Evolutionary conservation across 2,329 filamentous ascomycete genomes (phyloP).

Genomic region (Penicillium sp.): DNA sequence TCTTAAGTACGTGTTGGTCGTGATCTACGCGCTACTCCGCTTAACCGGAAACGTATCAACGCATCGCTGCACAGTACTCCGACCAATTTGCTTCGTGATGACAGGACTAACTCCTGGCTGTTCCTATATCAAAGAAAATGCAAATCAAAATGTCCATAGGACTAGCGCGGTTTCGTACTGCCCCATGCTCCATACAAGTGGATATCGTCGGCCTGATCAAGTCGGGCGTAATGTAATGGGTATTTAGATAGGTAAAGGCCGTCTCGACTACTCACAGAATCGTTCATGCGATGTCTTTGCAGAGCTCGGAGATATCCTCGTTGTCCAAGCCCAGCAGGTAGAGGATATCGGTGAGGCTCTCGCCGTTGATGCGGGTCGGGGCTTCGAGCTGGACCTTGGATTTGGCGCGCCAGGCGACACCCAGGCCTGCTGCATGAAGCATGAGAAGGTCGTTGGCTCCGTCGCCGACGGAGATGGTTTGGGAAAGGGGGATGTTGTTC

Average conservation of each 20-base stretch:
- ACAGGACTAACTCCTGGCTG: background rate
- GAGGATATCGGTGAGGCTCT: constrained; percentile 59
- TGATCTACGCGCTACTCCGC: background rate
- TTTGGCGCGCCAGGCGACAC: constrained; percentile 66
- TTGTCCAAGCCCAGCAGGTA: constrained; percentile 58
- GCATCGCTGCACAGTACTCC: background rate
- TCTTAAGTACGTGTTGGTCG: constrained; percentile 2
- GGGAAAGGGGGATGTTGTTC: constrained; percentile 55
- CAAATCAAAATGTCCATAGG: background rate
- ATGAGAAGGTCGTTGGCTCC: constrained; percentile 67
- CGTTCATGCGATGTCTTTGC: constrained; percentile 17
- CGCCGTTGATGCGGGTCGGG: constrained; percentile 60
- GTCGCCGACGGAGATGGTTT: constrained; percentile 62
- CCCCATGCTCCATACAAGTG: background rate
- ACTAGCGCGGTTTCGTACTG: background rate
- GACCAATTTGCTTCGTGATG: background rate
- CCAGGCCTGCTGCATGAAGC: constrained; percentile 63
- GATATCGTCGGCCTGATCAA: constrained; percentile 6
- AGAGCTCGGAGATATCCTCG: constrained; percentile 52
- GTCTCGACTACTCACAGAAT: background rate
- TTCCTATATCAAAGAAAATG: constrained; percentile 1
- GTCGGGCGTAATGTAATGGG: constrained; percentile 7
- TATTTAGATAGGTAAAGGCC: constrained; percentile 1
- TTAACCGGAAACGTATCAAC: background rate
- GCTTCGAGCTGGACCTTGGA: constrained; percentile 64